Conservation (phyloP, 108 stramenopile species). For the Pseudonitzschia multiseries region DNA sequence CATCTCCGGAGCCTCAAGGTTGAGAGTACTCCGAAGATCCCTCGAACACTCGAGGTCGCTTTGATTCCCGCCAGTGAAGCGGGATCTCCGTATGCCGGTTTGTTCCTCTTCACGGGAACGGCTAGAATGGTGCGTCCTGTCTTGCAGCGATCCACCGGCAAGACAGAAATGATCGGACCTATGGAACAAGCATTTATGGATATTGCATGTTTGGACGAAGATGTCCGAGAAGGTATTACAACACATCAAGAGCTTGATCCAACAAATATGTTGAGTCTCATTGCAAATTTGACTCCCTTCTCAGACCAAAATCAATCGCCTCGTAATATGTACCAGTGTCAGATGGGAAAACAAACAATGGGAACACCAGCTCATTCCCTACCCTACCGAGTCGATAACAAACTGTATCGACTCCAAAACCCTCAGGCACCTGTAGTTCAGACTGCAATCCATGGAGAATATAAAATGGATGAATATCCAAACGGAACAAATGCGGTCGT, state of each 20-base stretch:
- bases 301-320: constrained; percentile 99
- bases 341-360: constrained; percentile 99
- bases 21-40: constrained; percentile 47
- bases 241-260: constrained; percentile 97
- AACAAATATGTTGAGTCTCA: constrained; percentile 95
- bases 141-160: constrained; percentile 82
- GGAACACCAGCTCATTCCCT: constrained; percentile 95
- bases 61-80: constrained; percentile 68
- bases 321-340: constrained; percentile 99
- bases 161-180: constrained; percentile 92
- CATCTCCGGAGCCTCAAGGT: constrained; percentile 78
- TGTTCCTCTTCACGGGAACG: constrained; percentile 87
- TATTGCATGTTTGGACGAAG: constrained; percentile 92
- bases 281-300: constrained; percentile 96
- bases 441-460: constrained; percentile 87
- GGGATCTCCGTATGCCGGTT: constrained; percentile 92
- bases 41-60: constrained; percentile 76
- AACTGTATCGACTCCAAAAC: constrained; percentile 91
- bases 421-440: constrained; percentile 98
- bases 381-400: constrained; percentile 93
- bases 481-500: constrained; percentile 98
- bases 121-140: constrained; percentile 93
- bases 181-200: constrained; percentile 98
- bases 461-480: constrained; percentile 97
- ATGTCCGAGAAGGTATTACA: constrained; percentile 83